Evolutionary conservation across 2,329 filamentous ascomycete species (phyloP), one percentile per base, ranked within the genome.

Genomic region (Pseudogymnoascus sp.): DNA sequence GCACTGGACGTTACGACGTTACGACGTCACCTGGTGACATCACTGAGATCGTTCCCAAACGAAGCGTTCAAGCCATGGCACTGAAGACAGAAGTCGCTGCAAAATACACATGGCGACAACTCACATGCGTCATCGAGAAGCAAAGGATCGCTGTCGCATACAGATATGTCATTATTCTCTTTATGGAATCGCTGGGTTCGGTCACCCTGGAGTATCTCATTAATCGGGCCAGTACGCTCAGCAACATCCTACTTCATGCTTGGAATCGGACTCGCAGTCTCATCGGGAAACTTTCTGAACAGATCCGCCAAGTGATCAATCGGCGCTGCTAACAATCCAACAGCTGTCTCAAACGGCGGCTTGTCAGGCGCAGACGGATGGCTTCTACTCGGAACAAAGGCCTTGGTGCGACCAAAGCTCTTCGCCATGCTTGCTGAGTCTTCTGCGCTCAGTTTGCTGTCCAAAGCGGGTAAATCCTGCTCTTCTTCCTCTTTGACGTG

Each of bases 291-390:
- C 68, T 79, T 81, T 19, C 79, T 72, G 65, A 85, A 83, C 5
- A 84, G 60, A 69, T 86, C 82, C 38, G 72, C 73, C 33, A 87
- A 64, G 63, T 77, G 78, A 69, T 86, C 84, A 16, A 86, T 73
- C 0, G 84, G 84, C 12, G 83, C 82, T 0, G 80, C 73, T 70
- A 87, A 64, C 22, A 87, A 66, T 0, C 80, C 82, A 63, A 77
- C 77, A 0, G 77, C 80, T 0, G 79, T 82, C 75, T 86, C 82
- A 63, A 84, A 85, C 0, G 80, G 80, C 2, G 82, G 81, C 36
- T 78, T 77, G 33, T 39, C 5, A 16, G 36, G 36, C 14, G 36
- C 36, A 39, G 36, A 39, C 36, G 36, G 36, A 16, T 39, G 36
- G 36, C 36, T 39, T 39, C 36, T 39, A n/a, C n/a, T 39, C 36